Conservation (phyloP, 768 basidiomycete genomes). For the Boletus rubescentipes region DNA sequence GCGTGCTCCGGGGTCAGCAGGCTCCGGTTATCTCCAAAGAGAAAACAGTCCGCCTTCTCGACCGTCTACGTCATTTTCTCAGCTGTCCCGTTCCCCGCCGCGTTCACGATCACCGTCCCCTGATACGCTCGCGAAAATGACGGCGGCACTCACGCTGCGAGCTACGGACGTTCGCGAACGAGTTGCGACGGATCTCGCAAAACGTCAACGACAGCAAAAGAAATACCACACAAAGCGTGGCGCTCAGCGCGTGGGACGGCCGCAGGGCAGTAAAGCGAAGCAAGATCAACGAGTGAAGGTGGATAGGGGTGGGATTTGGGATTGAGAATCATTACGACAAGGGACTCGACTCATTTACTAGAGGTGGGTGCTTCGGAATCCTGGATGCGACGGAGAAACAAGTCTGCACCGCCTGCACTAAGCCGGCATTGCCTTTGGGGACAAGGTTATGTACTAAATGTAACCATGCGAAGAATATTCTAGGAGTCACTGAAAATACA, state of each 20-base stretch:
- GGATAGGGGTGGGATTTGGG: conserved; percentile 63
- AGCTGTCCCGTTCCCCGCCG: conserved; percentile 52
- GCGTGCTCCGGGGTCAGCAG: background rate
- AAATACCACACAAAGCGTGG: conserved; percentile 80
- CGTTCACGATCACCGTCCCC: conserved; percentile 49
- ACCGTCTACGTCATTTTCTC: conserved; percentile 36
- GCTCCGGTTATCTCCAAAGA: conserved; percentile 2
- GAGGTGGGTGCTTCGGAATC: conserved; percentile 1
- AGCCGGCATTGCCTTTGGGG: background rate
- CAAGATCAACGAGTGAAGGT: conserved; percentile 65
- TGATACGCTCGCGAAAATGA: conserved; percentile 41
- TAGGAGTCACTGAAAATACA: conserved; percentile 3
- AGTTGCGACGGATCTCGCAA: conserved; percentile 61
- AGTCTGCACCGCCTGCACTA: background rate
- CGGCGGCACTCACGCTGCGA: conserved; percentile 40
- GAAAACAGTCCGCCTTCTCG: conserved; percentile 22
- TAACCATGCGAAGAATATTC: conserved; percentile 5
- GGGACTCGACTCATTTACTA: conserved; percentile 1
- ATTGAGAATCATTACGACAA: conserved; percentile 35
- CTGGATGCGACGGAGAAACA: conserved; percentile 6
- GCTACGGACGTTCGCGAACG: conserved; percentile 49
- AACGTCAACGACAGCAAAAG: conserved; percentile 61
- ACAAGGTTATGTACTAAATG: conserved; percentile 8
- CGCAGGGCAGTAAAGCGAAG: conserved; percentile 85
- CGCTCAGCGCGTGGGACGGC: conserved; percentile 58